Conservation (phyloP, 1,284 basidiomycete species). For the Ceratobasidium sp. region DNA sequence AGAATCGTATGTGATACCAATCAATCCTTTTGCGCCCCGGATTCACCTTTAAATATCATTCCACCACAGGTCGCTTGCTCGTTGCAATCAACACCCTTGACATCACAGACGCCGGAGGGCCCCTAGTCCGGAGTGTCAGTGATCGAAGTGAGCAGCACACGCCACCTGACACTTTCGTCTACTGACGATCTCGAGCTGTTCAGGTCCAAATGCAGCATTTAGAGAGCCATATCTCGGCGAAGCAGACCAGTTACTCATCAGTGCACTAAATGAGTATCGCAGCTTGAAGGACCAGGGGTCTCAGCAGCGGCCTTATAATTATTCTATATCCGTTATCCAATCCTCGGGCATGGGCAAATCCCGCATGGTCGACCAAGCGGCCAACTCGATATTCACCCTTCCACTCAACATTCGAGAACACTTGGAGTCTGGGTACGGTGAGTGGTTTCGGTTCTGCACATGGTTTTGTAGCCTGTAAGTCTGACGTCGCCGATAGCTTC, state of each 20-base stretch:
- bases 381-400: conserved; percentile 1
- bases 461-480: not conserved
- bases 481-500: not conserved
- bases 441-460: not conserved
- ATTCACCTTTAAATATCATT: not conserved
- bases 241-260: not conserved
- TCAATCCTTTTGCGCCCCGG: not conserved
- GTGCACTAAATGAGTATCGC: not conserved
- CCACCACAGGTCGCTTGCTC: not conserved
- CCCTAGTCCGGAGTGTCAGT: not conserved
- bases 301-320: not conserved
- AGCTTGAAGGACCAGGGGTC: not conserved
- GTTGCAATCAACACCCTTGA: not conserved
- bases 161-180: not conserved
- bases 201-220: conserved; percentile 1
- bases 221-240: not conserved
- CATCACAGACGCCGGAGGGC: too few relatives aligned
- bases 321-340: conserved; percentile 16
- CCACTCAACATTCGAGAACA: not conserved
- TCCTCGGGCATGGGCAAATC: conserved; percentile 15
- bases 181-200: not conserved
- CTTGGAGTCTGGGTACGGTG: not conserved
- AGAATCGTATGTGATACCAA: not conserved
- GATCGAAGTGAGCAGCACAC: not conserved
- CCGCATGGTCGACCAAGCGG: conserved; percentile 8